phyloP scores from a whole-genome alignment of 106 monocot genomes.

The Hemerocallis citrina region DNA sequence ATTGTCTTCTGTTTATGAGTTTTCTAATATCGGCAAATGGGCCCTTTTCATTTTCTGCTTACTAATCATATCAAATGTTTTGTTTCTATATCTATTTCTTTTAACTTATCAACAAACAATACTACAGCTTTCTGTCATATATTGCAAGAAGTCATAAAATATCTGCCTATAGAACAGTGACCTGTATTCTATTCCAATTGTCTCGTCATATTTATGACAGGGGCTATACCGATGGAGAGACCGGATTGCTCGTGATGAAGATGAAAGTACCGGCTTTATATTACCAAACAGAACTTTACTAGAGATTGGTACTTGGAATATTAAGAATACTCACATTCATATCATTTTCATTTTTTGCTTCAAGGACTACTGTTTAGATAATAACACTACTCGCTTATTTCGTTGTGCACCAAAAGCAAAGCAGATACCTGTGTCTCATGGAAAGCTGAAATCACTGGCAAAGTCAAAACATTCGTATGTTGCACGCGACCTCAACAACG shows the following conservation, averaged over 20 bases:
- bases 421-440: slow-evolving; percentile 63
- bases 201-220: slow-evolving; percentile 15
- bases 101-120: neutral
- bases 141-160: neutral
- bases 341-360: neutral
- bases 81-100: no score
- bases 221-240: slow-evolving; percentile 84
- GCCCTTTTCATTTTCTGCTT: no score
- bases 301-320: slow-evolving; percentile 63
- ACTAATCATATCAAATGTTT: no score
- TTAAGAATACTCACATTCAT: neutral
- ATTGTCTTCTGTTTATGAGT: no score
- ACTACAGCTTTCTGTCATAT: no score
- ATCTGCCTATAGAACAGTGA: neutral
- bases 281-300: slow-evolving; percentile 78
- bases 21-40: no score
- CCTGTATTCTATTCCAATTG: neutral
- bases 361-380: neutral
- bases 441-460: slow-evolving; percentile 42
- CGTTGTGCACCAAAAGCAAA: slow-evolving; percentile 43
- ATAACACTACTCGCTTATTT: neutral
- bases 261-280: slow-evolving; percentile 97
- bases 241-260: slow-evolving; percentile 71
- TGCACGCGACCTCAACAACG: slow-evolving; percentile 41
- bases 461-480: slow-evolving; percentile 72